These are phyloP conservation scores for Picea mariana DNA, from an alignment of 83 land plant species.

Conservation along the genomic window DNA sequence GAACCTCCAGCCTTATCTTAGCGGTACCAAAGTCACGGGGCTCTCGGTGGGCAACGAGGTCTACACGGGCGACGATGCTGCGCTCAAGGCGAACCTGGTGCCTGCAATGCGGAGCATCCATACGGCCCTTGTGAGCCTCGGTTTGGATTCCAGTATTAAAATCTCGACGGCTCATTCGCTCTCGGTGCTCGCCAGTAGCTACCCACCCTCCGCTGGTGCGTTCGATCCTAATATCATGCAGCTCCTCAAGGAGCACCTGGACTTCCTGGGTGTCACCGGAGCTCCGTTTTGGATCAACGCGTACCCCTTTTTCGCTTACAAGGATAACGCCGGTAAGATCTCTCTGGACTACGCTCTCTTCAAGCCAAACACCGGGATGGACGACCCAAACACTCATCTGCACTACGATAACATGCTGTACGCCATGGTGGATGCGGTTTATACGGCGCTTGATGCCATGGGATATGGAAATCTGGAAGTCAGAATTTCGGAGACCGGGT, in stretches of 20 bases:
- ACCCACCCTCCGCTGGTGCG: slow-evolving; percentile 66
- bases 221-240: slow-evolving; percentile 25
- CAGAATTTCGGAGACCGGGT: slow-evolving; percentile 81
- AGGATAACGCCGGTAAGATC: slow-evolving; percentile 40
- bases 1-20: slow-evolving; percentile 45
- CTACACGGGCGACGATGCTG: slow-evolving; percentile 44
- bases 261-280: slow-evolving; percentile 42
- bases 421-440: slow-evolving; percentile 80
- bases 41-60: slow-evolving; percentile 73
- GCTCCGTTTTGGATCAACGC: slow-evolving; percentile 68
- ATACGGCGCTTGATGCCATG: slow-evolving; percentile 50
- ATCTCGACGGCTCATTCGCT: slow-evolving; percentile 62
- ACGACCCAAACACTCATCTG: slow-evolving; percentile 56
- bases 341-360: slow-evolving; percentile 54
- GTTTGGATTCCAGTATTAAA: slow-evolving; percentile 37
- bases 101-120: slow-evolving; percentile 71
- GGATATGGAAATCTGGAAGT: slow-evolving; percentile 54
- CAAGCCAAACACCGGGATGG: slow-evolving; percentile 40
- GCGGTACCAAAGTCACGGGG: slow-evolving; percentile 50
- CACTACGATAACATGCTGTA: slow-evolving; percentile 80
- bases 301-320: slow-evolving; percentile 69
- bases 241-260: slow-evolving; percentile 26
- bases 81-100: slow-evolving; percentile 35
- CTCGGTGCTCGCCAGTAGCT: slow-evolving; percentile 49
- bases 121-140: slow-evolving; percentile 41